Evolutionary conservation across 1,284 basidiomycete species (phyloP), one percentile per base, ranked within the genome.

Genomic region (Moniliophthora roreri): DNA sequence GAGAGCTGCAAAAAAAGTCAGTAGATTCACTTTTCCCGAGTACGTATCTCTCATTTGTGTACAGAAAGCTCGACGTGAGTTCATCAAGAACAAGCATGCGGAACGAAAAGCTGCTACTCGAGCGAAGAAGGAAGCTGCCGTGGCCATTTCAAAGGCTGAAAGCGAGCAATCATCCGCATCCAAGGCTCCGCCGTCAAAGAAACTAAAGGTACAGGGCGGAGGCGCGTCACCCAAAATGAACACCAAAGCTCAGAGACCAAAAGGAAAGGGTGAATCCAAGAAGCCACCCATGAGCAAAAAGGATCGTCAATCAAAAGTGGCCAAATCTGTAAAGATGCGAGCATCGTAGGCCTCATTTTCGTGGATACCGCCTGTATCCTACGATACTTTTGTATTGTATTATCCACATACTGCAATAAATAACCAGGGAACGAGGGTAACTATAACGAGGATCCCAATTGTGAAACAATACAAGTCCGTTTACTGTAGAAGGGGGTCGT

Each of bases 1-100:
- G 59, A 76, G 85, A 47, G 77, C 76, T 8, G 64, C 77, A 55
- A 87, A 85, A 66, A 76, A 80, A 62, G 82, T 81, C 60, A 24
- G 74, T 59, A 8, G 26, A 13, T 35, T 23, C 21, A 34, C 18
- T 48, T 44, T 21, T 38, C 28, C 20, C 13, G 49, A 26, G 18
- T 16, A 21, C n/a, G 9, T 13, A 24, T 35, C 39, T 56, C 16
- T 59, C 26, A 40, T 42, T 47, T 20, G 37, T 48, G 51, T 46
- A 26, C 60, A 86, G 81, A 74, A 74, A 74, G 46, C 56, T 9
- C 48, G 47, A 10, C 32, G 24, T 11, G 37, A 24, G n/a, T 10
- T 26, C 13, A 39, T 53, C 28, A 56, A 52, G 39, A 51, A 53
- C 28, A 50, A 53, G 40, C 49, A 49, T 3, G 40, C 24, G n/a